Percentiles rank a stretch among this genome's conserved stretches.
Evolutionary conservation across 192 early-diverging fungal genomes (phyloP).

Genomic region (Geranomyces variabilis): DNA sequence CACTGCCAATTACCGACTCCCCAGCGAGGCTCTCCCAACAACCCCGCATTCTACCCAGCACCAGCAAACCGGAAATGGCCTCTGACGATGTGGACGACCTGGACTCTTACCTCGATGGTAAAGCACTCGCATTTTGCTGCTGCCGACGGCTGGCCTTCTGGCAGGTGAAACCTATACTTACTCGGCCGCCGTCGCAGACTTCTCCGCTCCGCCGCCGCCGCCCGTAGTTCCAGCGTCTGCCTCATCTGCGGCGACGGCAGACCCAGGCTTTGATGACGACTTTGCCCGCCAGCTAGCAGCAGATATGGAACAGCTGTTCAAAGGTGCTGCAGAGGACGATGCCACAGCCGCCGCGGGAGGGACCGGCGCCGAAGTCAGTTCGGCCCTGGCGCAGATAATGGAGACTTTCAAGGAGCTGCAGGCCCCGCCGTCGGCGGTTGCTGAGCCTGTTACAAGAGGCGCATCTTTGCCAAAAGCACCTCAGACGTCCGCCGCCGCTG

Average conservation of each 20-base stretch:
- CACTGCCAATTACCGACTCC: no score
- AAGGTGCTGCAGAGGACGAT: slow-evolving; percentile 9
- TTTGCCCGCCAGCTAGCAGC: slow-evolving; percentile 36
- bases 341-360: slow-evolving; percentile 7
- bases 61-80: not conserved
- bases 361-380: slow-evolving; percentile 9
- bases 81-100: slow-evolving; percentile 13
- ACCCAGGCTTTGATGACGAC: slow-evolving; percentile 36
- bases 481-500: not conserved
- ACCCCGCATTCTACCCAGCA: no score
- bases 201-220: slow-evolving; percentile 2
- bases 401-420: slow-evolving; percentile 32
- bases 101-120: slow-evolving; percentile 9
- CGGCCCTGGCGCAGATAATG: slow-evolving; percentile 27
- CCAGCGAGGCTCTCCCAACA: no score
- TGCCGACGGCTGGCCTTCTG: not conserved
- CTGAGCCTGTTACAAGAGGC: not conserved
- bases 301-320: slow-evolving; percentile 31
- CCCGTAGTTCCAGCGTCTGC: not conserved
- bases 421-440: not conserved
- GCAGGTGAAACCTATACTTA: not conserved
- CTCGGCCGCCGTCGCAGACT: not conserved
- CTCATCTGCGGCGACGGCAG: slow-evolving; percentile 8
- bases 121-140: not conserved
- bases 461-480: slow-evolving; percentile 45